Base-by-base conservation (phyloP, 257 asterid genomes). In the Paulownia fortunei region DNA sequence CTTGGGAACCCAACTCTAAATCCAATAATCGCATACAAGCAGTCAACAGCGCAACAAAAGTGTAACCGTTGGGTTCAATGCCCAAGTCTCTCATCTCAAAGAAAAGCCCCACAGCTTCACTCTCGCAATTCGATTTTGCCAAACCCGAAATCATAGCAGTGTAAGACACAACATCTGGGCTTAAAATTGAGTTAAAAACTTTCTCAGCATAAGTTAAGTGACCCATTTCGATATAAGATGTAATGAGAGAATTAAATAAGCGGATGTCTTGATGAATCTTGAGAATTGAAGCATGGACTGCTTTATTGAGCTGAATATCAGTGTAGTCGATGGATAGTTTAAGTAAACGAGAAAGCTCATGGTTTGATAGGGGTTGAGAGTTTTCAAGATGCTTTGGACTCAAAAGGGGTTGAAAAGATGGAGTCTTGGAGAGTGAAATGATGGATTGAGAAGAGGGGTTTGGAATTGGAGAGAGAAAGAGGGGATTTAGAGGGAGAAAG, bases 111-210 rank as follows among this genome's bases (percentile, higher is more conserved):
- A 87, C 84, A 16, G 96, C 96, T 52, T 89, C 96, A 3, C 8
- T 60, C 80, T 84, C 91, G 8, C 86, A 76, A 19, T 71, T 67
- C 69, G 83, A 86, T 73, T 91, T 93, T 6, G 94, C 94, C 49
- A 89, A 86, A 67, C 89, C 97, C 51, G 99, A 95, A 72, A 95
- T 84, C 88, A 90, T 56, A 13, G 97, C 87, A 4, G 97, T 87
- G 82, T 86, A 87, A 1, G 98, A 89, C 58, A 93, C 98, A n/a
- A 95, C 89, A 79, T 95, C 94, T 5, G 93, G 99, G 74, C 54
- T 42, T 39, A 13, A 32, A 76, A 95, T 83, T 18, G 87, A 72
- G 71, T 80, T 41, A 30, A 95, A 86, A 75, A 95, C 93, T 36
- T 80, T 88, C 73, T 55, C 84, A 11, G 97, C 98, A 49, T 84